Evolutionary conservation across 2,329 filamentous ascomycete species (phyloP).

Genomic region (Herpotrichia juniperi): DNA sequence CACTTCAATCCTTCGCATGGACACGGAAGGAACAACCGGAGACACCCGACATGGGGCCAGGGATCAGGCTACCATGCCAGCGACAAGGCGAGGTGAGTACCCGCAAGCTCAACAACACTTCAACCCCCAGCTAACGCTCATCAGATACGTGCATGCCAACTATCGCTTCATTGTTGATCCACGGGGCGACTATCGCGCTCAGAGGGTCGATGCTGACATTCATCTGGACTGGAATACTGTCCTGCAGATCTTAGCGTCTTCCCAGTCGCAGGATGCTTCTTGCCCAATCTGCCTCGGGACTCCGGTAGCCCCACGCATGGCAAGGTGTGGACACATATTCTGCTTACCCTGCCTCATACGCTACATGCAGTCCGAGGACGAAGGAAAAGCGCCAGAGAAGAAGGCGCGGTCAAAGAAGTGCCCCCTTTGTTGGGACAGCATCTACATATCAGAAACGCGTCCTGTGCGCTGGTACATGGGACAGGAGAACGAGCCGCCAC

Average conservation of each 20-base stretch:
- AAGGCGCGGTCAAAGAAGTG: constrained; percentile 89
- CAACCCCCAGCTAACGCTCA: constrained; percentile 7
- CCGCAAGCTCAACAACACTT: background rate
- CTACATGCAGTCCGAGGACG: constrained; percentile 88
- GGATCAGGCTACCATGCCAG: constrained; percentile 88
- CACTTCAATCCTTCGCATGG: constrained; percentile 61
- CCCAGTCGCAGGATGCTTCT: constrained; percentile 83
- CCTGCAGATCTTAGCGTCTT: constrained; percentile 87
- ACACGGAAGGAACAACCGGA: constrained; percentile 59
- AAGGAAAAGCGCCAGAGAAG: constrained; percentile 66
- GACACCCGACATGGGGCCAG: constrained; percentile 80
- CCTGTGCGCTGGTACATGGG: constrained; percentile 91
- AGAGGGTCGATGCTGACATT: constrained; percentile 85
- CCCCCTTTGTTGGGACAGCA: constrained; percentile 89
- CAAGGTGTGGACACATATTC: constrained; percentile 95
- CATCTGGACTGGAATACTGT: constrained; percentile 91
- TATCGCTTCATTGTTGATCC: constrained; percentile 96
- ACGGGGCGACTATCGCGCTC: constrained; percentile 75
- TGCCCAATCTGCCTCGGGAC: constrained; percentile 95
- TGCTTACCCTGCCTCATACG: constrained; percentile 91
- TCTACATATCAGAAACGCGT: constrained; percentile 89
- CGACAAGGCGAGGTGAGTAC: constrained; percentile 80
- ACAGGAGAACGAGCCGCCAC: constrained; percentile 80
- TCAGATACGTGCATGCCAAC: constrained; percentile 88
- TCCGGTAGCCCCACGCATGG: constrained; percentile 94